phyloP scores from a whole-genome alignment of 2,329 filamentous ascomycete species.

The Penicillium sclerotigenum region DNA sequence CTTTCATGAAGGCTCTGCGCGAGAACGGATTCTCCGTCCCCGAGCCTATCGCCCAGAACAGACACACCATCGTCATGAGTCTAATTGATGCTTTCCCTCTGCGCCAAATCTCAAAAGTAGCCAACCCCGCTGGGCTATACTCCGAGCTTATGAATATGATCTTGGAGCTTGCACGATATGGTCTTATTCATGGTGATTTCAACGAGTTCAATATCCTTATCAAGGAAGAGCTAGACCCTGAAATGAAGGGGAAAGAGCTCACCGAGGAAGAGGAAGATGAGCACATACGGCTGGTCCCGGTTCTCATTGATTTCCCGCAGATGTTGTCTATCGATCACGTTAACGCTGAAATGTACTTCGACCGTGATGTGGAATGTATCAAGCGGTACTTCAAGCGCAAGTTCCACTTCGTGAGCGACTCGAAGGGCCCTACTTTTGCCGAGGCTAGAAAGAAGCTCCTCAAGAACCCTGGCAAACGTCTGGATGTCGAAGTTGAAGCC shows the following conservation, averaged over 20 bases:
- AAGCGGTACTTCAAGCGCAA: conserved; percentile 89
- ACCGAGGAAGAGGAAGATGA: conserved; percentile 30
- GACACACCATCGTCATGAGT: conserved; percentile 95
- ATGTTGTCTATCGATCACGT: conserved; percentile 93
- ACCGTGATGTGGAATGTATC: conserved; percentile 91
- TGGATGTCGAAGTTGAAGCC: conserved; percentile 87
- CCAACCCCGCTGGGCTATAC: conserved; percentile 81
- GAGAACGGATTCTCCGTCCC: conserved; percentile 88
- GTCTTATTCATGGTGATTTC: conserved; percentile 95
- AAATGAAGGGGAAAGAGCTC: conserved; percentile 39
- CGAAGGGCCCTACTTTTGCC: conserved; percentile 78
- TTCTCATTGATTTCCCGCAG: conserved; percentile 96
- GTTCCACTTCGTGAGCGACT: conserved; percentile 81
- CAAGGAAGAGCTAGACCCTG: conserved; percentile 61
- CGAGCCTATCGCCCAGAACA: conserved; percentile 79
- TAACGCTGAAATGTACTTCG: conserved; percentile 96
- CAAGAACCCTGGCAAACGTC: conserved; percentile 61
- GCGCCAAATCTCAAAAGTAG: conserved; percentile 79
- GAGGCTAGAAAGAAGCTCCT: conserved; percentile 71
- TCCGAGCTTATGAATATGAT: conserved; percentile 87
- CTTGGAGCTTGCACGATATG: conserved; percentile 75
- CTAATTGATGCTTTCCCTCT: conserved; percentile 89
- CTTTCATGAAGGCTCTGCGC: conserved; percentile 84
- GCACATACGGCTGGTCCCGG: conserved; percentile 62
- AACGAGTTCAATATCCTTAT: conserved; percentile 99